Base-by-base conservation (phyloP, 2,329 filamentous ascomycete species). In the Colletotrichum somersetense region DNA sequence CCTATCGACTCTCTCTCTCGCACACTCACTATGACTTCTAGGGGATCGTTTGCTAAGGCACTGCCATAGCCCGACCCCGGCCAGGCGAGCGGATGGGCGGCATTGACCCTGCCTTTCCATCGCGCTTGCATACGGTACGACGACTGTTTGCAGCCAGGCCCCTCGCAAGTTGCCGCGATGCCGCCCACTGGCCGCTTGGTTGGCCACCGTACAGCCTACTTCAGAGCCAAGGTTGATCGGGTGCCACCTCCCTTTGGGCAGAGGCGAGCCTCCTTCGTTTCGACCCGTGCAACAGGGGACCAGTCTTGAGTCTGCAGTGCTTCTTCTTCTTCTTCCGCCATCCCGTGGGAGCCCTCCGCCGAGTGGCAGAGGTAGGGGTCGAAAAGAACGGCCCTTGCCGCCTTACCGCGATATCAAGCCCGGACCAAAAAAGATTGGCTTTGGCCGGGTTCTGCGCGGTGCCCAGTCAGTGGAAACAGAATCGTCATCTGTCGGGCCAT, bases 401-500 rank as follows among this genome's bases (percentile, higher is more conserved):
- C 70, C 65, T 63, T 70, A 42, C 61, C 55, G 55, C 33, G 53
- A 71, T 68, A 38, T 68, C 18, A 42, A 35, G 53, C 38, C 38
- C 50, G 46, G 50, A 33, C 40, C 18, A 48, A 65, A 53, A 63
- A 61, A 70, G 53, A 70, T 62, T 72, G 70, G 70, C 59, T 61
- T 64, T 57, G 59, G 66, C 7, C 26, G 61, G 44, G 38, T 64
- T 61, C n/a, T 40, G 38, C 46, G 61, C 58, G 35, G 59, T 69
- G 6, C 73, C 50, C 7, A 12, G 67, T 68, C 7, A 12, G 67
- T 68, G 56, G 72, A 71, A 68, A 74, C 73, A 56, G 65, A 73
- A 55, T 76, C 74, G 52, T 72, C 71, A 26, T 74, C 70, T 52
- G 71, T 63, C 42, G 66, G 68, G 33, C 66, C 71, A 67, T 57